Percentiles rank a stretch among this genome's conserved stretches.
Conservation (phyloP, 108 stramenopile genomes). For the Tribonema minus region DNA sequence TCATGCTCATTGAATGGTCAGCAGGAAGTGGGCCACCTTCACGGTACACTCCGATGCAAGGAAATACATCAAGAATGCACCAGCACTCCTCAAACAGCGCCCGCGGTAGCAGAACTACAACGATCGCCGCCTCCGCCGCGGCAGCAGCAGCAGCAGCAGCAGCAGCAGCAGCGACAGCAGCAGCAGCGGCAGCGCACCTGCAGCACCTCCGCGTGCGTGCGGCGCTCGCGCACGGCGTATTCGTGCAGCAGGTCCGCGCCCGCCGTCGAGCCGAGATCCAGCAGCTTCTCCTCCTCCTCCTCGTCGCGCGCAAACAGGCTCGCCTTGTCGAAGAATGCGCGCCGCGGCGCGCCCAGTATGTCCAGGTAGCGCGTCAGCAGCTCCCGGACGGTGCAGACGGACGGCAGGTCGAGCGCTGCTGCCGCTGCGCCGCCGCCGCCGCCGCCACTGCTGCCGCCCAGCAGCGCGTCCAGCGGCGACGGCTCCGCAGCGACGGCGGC, state of each 20-base stretch:
- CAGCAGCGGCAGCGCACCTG: too few relatives aligned
- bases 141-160: conserved; percentile 36
- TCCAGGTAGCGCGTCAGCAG: conserved; percentile 43
- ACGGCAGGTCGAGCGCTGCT: conserved; percentile 12
- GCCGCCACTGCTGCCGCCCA: not conserved
- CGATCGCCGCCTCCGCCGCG: conserved; percentile 47
- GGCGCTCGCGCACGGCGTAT: conserved; percentile 48
- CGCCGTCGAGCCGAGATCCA: conserved; percentile 51
- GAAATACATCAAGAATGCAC: too few relatives aligned
- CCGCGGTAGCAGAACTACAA: conserved; percentile 57
- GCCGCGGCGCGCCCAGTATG: conserved; percentile 44
- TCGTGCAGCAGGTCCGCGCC: conserved; percentile 54
- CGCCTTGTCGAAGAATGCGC: conserved; percentile 50
- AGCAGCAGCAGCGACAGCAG: conserved; percentile 22
- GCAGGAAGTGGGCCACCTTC: conserved; percentile 16
- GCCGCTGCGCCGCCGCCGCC: not conserved
- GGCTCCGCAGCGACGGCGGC: not conserved
- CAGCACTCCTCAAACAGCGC: conserved; percentile 33
- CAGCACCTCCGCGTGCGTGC: conserved; percentile 49
- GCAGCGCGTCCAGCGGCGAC: not conserved
- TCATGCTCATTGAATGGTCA: not conserved
- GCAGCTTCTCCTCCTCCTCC: conserved; percentile 50
- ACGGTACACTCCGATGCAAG: conserved; percentile 51
- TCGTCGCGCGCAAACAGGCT: conserved; percentile 33
- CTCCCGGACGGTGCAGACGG: conserved; percentile 12